Percentiles rank a stretch among this genome's conserved stretches.
These are phyloP conservation scores for Tetragonia tetragonoides DNA, from an alignment of 148 eudicot genomes.

Conservation along the genomic window DNA sequence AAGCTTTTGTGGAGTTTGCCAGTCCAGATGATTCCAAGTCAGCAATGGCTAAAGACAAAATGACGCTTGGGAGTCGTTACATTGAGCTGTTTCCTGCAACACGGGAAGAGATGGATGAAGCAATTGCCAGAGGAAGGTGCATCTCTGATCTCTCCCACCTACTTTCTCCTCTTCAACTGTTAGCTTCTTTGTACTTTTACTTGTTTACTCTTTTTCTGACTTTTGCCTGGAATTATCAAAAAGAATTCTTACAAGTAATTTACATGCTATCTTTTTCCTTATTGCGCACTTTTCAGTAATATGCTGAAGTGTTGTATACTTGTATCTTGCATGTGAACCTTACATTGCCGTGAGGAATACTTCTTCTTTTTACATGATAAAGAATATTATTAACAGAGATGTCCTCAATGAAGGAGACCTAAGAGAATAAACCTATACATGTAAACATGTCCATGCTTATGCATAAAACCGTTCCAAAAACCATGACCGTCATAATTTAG, in stretches of 20 bases:
- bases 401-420: too few species aligned
- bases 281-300: neutral
- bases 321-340: neutral
- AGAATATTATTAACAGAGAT: too few species aligned
- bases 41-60: constrained; percentile 83
- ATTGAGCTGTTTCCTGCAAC: constrained; percentile 84
- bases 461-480: too few species aligned
- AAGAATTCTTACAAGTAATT: neutral
- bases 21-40: constrained; percentile 74
- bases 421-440: too few species aligned
- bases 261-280: neutral
- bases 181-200: neutral
- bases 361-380: neutral
- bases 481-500: too few species aligned
- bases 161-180: constrained; percentile 3
- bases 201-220: neutral
- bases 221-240: neutral
- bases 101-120: constrained; percentile 79
- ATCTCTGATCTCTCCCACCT: constrained; percentile 2
- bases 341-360: neutral
- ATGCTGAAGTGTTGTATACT: neutral
- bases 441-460: too few species aligned
- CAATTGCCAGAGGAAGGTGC: constrained; percentile 74
- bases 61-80: constrained; percentile 78
- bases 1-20: constrained; percentile 87